Base-by-base conservation (phyloP, 78 protist species). In the Dictyostelium capitatum region DNA sequence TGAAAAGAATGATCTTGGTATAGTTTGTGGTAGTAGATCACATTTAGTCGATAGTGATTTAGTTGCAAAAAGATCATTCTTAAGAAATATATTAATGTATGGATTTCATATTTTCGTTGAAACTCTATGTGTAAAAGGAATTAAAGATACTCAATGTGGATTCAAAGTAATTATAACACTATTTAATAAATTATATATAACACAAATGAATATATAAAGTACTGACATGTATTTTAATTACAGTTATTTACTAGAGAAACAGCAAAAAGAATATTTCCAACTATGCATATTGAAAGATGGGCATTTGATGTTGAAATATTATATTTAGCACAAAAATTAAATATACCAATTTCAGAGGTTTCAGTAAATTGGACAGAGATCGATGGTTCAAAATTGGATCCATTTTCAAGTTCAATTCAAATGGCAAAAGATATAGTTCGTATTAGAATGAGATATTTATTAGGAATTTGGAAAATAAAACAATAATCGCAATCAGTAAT, bases 301-400 rank as follows among this genome's bases (percentile, higher is more conserved):
- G 83, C 95, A 25, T 95, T 87, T 77, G 98, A 97, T 69, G 95
- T 97, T 2, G 97, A 95, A 82, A 48, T 97, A 15, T 28, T 95
- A 9, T 43, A 53, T 53, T 48, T 95, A 10, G 97, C 98, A 17
- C 92, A 89, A 43, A n/a, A 19, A 25, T 77, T 80, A 7, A 57
- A 72, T 17, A 56, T 87, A 4, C 79, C 81, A 30, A 67, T 93
- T 15, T 28, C 78, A 14, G 97, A 95, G 30, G 96, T 95, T 0
- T 87, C 89, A 1, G 97, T 97, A 75, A 72, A 82, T 48, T 97
- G 97, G 97, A 51, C 62, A 23, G 98, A 97, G 67, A 70, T 97
- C 41, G 96, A 82, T 28, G 98, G 98, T 32, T 89, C 96, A 6
- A 97, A 97, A 82, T 23, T 97, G 15, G 80, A 75, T 37, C 93